Conservation (phyloP, 371 early-diverging fungal genomes). For the Mucor velutinosus region DNA sequence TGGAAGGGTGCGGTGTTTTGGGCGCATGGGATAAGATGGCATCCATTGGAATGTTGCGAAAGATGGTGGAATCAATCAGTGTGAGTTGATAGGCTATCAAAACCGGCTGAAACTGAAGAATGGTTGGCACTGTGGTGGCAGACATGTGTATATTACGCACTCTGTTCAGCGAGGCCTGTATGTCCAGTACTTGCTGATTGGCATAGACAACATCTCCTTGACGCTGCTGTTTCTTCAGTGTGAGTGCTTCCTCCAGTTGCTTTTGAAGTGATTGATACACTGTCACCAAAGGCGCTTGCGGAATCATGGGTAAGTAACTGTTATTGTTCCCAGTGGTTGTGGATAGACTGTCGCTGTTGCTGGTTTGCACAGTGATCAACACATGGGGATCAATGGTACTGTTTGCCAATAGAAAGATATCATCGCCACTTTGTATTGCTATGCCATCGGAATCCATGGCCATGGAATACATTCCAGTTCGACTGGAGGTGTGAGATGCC, state of each 20-base stretch:
- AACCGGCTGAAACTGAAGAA: constrained; percentile 68
- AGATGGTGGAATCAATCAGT: constrained; percentile 71
- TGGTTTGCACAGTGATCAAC: constrained; percentile 47
- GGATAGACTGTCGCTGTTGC: constrained; percentile 37
- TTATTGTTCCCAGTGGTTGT: not conserved
- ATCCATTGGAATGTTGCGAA: constrained; percentile 62
- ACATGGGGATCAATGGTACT: constrained; percentile 42
- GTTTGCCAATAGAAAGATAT: constrained; percentile 29
- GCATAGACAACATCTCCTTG: not conserved
- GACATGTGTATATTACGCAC: constrained; percentile 59
- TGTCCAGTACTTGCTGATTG: constrained; percentile 1
- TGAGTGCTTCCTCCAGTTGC: constrained; percentile 23
- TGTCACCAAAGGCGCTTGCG: constrained; percentile 39
- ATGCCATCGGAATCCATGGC: not conserved
- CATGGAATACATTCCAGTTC: not conserved
- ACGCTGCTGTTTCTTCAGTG: not conserved
- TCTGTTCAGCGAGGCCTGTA: constrained; percentile 40
- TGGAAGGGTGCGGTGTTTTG: constrained; percentile 62
- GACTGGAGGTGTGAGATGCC: constrained; percentile 8
- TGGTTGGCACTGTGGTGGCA: constrained; percentile 55
- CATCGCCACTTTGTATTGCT: not conserved
- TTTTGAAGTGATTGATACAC: constrained; percentile 32
- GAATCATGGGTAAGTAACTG: constrained; percentile 34
- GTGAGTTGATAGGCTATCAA: constrained; percentile 76
- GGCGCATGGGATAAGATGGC: constrained; percentile 70